Percentiles rank a stretch among this genome's conserved stretches.
These are phyloP conservation scores for Aspergillaceae sp. DNA, from an alignment of 2,329 filamentous ascomycete species.

Conservation along the genomic window DNA sequence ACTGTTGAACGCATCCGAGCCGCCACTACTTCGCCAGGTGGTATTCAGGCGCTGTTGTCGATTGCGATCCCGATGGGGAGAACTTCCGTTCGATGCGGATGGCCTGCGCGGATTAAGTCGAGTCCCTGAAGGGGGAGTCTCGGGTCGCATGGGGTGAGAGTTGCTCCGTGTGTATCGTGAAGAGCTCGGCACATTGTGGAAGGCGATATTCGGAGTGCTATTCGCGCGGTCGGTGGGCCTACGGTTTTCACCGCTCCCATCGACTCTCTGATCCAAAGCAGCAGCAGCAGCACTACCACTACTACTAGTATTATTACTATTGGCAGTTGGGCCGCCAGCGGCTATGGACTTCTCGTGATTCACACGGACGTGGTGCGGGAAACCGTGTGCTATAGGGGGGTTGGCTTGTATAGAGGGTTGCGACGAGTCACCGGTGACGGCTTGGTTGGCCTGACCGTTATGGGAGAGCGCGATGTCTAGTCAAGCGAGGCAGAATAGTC, in stretches of 20 bases:
- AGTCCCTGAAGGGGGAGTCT: constrained; percentile 33
- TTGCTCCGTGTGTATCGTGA: constrained; percentile 44
- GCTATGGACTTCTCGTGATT: constrained; percentile 58
- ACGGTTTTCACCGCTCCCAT: constrained; percentile 26
- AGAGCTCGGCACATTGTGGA: constrained; percentile 16
- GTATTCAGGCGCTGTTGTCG: constrained; percentile 27
- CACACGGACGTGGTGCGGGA: constrained; percentile 56
- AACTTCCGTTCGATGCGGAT: constrained; percentile 20
- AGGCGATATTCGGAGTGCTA: constrained; percentile 29
- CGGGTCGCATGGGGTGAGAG: constrained; percentile 41
- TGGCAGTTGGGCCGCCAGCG: constrained; percentile 30
- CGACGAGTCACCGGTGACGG: constrained; percentile 1
- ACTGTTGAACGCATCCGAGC: constrained; percentile 34
- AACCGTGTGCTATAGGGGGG: constrained; percentile 37
- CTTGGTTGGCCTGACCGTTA: not conserved
- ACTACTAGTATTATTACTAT: constrained; percentile 5
- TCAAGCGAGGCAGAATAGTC: not conserved
- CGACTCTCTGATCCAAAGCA: constrained; percentile 26
- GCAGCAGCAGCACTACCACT: constrained; percentile 4
- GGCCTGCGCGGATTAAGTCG: constrained; percentile 27
- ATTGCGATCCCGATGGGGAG: constrained; percentile 21
- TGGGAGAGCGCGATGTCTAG: constrained; percentile 4
- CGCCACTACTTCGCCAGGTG: constrained; percentile 32
- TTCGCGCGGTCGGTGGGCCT: constrained; percentile 22
- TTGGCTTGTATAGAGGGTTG: constrained; percentile 40